Evolutionary conservation across 1,284 basidiomycete genomes (phyloP).

Genomic region (Fomitiporia mediterranea): DNA sequence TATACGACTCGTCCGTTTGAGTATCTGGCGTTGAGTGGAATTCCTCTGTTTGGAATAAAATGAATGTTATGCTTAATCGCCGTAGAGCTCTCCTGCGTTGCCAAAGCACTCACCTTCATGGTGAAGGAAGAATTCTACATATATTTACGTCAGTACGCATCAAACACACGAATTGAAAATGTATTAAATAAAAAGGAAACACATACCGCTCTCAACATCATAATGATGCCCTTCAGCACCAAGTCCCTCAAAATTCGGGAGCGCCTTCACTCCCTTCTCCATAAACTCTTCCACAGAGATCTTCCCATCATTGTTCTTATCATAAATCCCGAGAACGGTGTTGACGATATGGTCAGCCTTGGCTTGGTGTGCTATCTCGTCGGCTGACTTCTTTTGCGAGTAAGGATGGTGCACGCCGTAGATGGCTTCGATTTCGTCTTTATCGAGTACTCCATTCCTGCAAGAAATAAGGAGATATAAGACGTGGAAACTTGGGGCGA

Average conservation of each 20-base stretch:
- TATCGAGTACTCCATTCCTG: constrained; percentile 71
- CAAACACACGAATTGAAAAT: neutral
- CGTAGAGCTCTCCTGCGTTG: neutral
- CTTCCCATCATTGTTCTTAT: constrained; percentile 75
- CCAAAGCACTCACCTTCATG: constrained; percentile 72
- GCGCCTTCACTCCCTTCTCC: constrained; percentile 67
- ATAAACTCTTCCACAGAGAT: constrained; percentile 81
- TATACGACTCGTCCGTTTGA: constrained; percentile 93
- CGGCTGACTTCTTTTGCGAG: constrained; percentile 82
- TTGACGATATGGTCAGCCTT: constrained; percentile 83
- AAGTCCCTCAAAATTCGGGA: constrained; percentile 86
- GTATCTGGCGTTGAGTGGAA: constrained; percentile 96
- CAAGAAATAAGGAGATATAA: neutral
- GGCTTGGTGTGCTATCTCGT: constrained; percentile 75
- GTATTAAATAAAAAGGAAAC: constrained; percentile 2
- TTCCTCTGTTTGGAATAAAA: constrained; percentile 53
- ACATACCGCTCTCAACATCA: constrained; percentile 78
- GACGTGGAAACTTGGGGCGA: neutral
- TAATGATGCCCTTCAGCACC: constrained; percentile 94
- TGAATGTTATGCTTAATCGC: neutral
- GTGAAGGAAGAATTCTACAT: constrained; percentile 80
- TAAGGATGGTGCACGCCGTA: constrained; percentile 97
- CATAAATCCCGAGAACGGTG: constrained; percentile 70
- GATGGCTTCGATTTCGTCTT: constrained; percentile 82
- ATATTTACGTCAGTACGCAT: constrained; percentile 9